These are phyloP conservation scores for Hordeum pubiflorum DNA, from an alignment of 202 grass and related monocot species.

Conservation along the genomic window DNA sequence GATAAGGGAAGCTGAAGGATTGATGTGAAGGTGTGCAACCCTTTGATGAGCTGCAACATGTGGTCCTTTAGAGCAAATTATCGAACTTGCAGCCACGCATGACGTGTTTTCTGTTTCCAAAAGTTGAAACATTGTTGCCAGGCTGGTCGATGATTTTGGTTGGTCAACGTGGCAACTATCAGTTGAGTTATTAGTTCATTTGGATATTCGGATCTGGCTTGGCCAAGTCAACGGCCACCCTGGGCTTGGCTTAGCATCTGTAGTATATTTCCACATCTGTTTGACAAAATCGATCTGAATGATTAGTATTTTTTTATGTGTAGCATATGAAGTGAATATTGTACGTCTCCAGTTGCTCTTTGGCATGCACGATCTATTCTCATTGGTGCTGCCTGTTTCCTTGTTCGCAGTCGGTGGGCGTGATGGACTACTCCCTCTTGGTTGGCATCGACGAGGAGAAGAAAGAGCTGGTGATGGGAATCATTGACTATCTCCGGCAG, in stretches of 20 bases:
- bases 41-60: neutral
- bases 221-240: neutral
- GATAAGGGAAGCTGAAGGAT: neutral
- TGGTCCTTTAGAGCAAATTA: neutral
- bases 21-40: neutral
- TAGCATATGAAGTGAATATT: neutral
- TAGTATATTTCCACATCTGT: neutral
- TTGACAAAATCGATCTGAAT: neutral
- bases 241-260: slow-evolving; percentile 2
- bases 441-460: slow-evolving; percentile 83
- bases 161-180: neutral
- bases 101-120: neutral
- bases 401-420: slow-evolving; percentile 65
- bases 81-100: neutral
- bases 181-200: neutral
- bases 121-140: neutral
- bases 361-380: neutral
- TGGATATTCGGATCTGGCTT: neutral
- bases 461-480: slow-evolving; percentile 87
- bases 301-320: too few species aligned
- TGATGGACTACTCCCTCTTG: slow-evolving; percentile 95
- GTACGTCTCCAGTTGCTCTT: neutral
- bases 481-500: slow-evolving; percentile 92
- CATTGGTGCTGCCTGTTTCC: neutral
- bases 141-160: neutral